Conservation (phyloP, 345 rosid species). For the Microcos paniculata region DNA sequence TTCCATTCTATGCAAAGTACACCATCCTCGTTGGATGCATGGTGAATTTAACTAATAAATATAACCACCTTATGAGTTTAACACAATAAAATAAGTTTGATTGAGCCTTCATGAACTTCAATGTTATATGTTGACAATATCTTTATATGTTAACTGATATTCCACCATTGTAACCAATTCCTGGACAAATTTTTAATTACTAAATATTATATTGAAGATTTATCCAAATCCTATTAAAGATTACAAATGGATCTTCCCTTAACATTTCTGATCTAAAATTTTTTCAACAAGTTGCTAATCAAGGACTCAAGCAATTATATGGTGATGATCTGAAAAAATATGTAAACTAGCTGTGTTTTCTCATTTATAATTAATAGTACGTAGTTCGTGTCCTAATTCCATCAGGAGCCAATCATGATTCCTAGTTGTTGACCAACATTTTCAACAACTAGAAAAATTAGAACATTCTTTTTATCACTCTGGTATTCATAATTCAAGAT, state of each 20-base stretch:
- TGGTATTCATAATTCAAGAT: neutral
- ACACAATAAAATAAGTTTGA: neutral
- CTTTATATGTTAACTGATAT: no score
- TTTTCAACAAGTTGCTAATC: neutral
- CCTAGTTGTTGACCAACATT: neutral
- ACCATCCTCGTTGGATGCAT: neutral
- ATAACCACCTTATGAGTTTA: neutral
- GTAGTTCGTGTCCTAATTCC: neutral
- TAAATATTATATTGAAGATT: neutral
- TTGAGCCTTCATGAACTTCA: neutral
- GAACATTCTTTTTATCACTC: neutral
- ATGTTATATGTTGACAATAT: neutral
- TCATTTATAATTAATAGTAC: constrained; percentile 3
- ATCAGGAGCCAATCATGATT: neutral
- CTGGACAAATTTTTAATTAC: neutral
- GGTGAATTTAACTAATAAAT: neutral
- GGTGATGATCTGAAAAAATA: neutral
- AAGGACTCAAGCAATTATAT: neutral
- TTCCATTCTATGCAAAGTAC: neutral
- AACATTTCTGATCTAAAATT: neutral
- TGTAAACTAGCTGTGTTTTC: neutral
- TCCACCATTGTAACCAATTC: neutral
- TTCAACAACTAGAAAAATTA: neutral
- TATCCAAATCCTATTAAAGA: neutral
- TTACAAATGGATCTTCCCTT: neutral